Conservation (phyloP, 78 protist genomes). For the Bigelowiella natans region DNA sequence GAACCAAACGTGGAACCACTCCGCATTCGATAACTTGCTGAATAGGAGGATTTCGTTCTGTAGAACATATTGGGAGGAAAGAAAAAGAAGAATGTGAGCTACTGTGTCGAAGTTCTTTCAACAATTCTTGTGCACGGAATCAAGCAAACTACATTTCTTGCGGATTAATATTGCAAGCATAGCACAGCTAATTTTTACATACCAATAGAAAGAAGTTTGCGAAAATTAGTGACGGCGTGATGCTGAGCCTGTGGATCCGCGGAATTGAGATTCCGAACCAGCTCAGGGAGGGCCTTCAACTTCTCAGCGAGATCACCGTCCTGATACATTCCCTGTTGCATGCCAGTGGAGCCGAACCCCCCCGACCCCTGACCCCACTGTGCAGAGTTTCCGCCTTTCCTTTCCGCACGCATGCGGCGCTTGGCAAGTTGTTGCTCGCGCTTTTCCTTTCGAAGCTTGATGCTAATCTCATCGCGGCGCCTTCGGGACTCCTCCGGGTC, state of each 20-base stretch:
- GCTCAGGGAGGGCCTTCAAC: neutral
- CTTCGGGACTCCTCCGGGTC: conserved; percentile 50
- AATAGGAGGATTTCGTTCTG: conserved; percentile 82
- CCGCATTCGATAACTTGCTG: conserved; percentile 73
- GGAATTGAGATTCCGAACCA: neutral
- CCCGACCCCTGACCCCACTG: neutral
- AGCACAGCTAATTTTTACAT: neutral
- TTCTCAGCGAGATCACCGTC: neutral
- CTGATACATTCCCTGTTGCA: neutral
- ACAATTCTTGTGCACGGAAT: neutral
- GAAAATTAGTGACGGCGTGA: conserved; percentile 43
- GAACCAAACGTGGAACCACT: conserved; percentile 76
- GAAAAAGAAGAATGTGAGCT: neutral
- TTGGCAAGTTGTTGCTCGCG: conserved; percentile 49
- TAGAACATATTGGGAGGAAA: neutral
- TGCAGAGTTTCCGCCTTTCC: neutral
- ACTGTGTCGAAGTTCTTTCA: neutral
- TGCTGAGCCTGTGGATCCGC: conserved; percentile 24
- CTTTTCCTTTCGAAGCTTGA: conserved; percentile 68
- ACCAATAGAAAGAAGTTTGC: conserved; percentile 74
- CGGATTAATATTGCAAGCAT: neutral
- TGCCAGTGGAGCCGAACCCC: neutral
- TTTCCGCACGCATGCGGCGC: conserved; percentile 34
- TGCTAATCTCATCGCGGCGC: conserved; percentile 51
- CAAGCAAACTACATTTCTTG: neutral